Evolutionary conservation across 2,329 filamentous ascomycete genomes (phyloP).

Genomic region (Colletotrichum sp.): DNA sequence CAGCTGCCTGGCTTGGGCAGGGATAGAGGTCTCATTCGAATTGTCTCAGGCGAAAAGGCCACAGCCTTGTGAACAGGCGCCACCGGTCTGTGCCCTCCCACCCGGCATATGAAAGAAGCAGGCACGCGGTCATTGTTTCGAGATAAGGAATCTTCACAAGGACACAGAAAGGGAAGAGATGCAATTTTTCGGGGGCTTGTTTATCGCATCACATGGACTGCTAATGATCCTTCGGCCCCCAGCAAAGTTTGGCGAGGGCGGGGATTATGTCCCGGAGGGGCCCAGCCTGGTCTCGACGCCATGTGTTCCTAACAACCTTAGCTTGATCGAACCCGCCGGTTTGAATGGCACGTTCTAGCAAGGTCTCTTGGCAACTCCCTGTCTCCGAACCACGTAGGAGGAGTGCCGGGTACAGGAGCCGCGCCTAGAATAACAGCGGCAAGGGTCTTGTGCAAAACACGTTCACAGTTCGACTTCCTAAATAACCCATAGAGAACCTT

Average conservation of each 20-base stretch:
- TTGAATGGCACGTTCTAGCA: background rate
- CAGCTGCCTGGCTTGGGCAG: background rate
- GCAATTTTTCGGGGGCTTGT: background rate
- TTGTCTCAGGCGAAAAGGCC: background rate
- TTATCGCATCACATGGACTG: background rate
- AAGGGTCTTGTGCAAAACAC: background rate
- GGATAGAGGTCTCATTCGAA: background rate
- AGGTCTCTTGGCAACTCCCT: background rate
- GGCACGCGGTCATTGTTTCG: background rate
- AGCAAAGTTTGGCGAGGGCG: background rate
- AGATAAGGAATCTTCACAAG: background rate
- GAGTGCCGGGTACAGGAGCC: background rate
- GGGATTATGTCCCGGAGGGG: background rate
- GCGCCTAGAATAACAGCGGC: background rate
- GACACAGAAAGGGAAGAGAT: background rate
- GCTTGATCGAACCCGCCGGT: background rate
- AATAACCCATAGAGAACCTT: background rate
- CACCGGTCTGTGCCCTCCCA: background rate
- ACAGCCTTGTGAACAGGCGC: background rate
- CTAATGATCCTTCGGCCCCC: background rate
- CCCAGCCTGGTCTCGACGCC: background rate
- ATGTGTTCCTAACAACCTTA: background rate
- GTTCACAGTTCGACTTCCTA: fast-evolving
- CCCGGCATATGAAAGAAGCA: background rate
- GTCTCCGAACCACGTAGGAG: background rate